These are phyloP conservation scores for Chalaropsis ovoidea DNA, from an alignment of 2,329 filamentous ascomycete species.

Conservation along the genomic window DNA sequence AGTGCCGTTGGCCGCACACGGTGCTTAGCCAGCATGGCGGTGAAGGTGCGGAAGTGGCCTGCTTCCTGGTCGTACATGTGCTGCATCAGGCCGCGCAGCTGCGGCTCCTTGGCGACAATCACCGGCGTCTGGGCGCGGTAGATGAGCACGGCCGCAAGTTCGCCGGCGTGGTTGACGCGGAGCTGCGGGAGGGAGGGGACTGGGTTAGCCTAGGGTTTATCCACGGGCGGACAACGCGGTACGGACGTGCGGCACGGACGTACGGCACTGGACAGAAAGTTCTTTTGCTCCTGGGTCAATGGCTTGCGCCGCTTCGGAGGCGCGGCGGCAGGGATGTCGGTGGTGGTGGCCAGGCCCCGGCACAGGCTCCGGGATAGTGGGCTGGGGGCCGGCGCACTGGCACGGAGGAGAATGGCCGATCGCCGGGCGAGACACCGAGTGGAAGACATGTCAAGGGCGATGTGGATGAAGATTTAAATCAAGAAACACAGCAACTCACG, in stretches of 20 bases:
- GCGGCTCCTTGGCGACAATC: constrained; percentile 69
- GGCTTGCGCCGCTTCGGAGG: constrained; percentile 41
- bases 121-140: constrained; percentile 80
- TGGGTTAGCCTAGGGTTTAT: neutral
- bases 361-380: neutral
- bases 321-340: constrained; percentile 29
- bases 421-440: neutral
- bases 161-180: constrained; percentile 93
- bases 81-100: constrained; percentile 80
- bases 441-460: neutral
- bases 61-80: constrained; percentile 99
- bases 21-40: constrained; percentile 69
- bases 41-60: constrained; percentile 78
- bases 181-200: constrained; percentile 41
- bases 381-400: neutral
- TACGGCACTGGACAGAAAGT: constrained; percentile 66
- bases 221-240: neutral
- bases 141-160: constrained; percentile 91
- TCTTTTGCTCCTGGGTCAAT: constrained; percentile 58
- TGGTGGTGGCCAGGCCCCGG: constrained; percentile 22
- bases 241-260: constrained; percentile 33
- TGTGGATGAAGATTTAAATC: neutral
- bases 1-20: constrained; percentile 85
- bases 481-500: no score
- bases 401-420: neutral